A percentile compares a stretch with the other conserved stretches of the same genome.
Conservation (phyloP, 2,329 filamentous ascomycete genomes). For the Ascochyta rabiei region DNA sequence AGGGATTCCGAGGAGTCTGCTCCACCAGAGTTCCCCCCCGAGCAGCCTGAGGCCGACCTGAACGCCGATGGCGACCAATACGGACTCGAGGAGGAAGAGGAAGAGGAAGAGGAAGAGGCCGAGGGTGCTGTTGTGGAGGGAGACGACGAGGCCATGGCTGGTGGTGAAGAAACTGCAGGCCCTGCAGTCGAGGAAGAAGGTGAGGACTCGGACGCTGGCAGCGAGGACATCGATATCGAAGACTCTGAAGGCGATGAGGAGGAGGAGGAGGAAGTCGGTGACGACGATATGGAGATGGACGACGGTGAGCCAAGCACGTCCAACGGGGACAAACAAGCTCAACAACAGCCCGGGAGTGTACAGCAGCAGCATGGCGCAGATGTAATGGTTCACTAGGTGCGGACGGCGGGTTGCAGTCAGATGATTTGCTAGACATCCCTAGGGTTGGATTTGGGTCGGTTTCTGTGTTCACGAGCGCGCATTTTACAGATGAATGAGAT, state of each 20-base stretch:
- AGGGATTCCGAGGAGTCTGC: conserved; percentile 99
- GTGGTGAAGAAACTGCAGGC: conserved; percentile 62
- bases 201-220: conserved; percentile 70
- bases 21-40: conserved; percentile 92
- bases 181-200: conserved; percentile 67
- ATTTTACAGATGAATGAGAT: conserved; percentile 12
- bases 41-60: conserved; percentile 93
- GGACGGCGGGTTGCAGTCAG: background rate
- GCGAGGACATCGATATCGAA: conserved; percentile 79
- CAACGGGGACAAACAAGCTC: conserved; percentile 43
- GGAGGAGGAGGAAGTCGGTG: conserved; percentile 65
- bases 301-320: conserved; percentile 53
- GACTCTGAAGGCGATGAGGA: conserved; percentile 75
- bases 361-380: conserved; percentile 38
- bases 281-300: conserved; percentile 64
- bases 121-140: conserved; percentile 58
- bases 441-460: background rate
- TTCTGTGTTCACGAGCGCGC: conserved; percentile 14
- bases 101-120: conserved; percentile 69
- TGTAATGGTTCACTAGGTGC: conserved; percentile 51
- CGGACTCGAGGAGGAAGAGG: conserved; percentile 77
- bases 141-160: conserved; percentile 78
- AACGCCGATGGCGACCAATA: conserved; percentile 85
- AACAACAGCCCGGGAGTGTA: conserved; percentile 32
- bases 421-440: background rate